Evolutionary conservation across 116 monocot genomes (phyloP).

Genomic region (Cymodocea nodosa): DNA sequence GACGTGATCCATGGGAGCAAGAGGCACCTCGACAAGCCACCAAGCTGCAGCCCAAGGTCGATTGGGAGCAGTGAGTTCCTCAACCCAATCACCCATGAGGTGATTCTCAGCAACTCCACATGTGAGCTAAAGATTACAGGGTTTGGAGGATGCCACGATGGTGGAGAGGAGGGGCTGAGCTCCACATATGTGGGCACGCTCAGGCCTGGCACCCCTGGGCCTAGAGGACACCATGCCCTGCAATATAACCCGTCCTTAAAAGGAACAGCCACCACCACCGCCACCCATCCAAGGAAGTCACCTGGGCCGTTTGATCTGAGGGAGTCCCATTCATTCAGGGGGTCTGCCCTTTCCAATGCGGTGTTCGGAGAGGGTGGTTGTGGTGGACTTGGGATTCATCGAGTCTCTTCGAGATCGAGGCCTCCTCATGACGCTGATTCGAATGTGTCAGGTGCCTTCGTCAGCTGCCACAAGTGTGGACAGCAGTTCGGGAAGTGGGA

Average conservation of each 20-base stretch:
- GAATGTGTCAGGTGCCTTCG: slow-evolving; percentile 2
- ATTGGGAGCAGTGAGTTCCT: slow-evolving; percentile 77
- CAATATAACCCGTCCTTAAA: slow-evolving; percentile 23
- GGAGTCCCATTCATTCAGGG: slow-evolving; percentile 10
- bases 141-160: slow-evolving; percentile 13
- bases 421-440: slow-evolving; percentile 23
- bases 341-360: slow-evolving; percentile 16
- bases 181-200: slow-evolving; percentile 48
- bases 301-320: slow-evolving; percentile 18
- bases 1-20: slow-evolving; percentile 83
- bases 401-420: slow-evolving; percentile 17
- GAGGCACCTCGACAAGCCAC: slow-evolving; percentile 21
- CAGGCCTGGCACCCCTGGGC: slow-evolving; percentile 67
- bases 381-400: slow-evolving; percentile 13
- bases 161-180: slow-evolving; percentile 1
- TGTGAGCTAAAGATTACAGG: slow-evolving; percentile 31
- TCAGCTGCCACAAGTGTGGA: slow-evolving; percentile 62
- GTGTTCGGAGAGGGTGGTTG: slow-evolving; percentile 18
- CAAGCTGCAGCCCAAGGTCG: slow-evolving; percentile 66
- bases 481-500: slow-evolving; percentile 63
- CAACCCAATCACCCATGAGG: slow-evolving; percentile 69
- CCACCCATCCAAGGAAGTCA: slow-evolving; percentile 30
- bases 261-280: slow-evolving; percentile 9
- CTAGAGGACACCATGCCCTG: slow-evolving; percentile 22
- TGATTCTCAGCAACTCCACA: slow-evolving; percentile 43